Conservation (phyloP, 202 grass and related monocot genomes). For the Elaeis oleifera region DNA sequence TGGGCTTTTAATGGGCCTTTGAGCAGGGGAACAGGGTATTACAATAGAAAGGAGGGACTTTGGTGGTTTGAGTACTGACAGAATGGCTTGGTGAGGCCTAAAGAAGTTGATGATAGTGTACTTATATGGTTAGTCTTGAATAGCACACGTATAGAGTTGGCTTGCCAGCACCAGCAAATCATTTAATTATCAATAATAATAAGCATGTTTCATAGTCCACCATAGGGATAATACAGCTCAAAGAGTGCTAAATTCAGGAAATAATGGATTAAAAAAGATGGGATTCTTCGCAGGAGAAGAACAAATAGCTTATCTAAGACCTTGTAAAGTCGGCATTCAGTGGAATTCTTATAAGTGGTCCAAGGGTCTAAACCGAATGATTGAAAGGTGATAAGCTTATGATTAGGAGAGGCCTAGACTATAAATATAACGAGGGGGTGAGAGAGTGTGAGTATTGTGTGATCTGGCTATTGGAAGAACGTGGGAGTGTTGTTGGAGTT, state of each 20-base stretch:
- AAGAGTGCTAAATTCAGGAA: neutral
- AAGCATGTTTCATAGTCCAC: neutral
- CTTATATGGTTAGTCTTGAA: neutral
- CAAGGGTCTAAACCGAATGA: neutral
- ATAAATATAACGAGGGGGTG: neutral
- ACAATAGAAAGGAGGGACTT: constrained; percentile 4
- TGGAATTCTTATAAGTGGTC: neutral
- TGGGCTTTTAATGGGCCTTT: too few species aligned
- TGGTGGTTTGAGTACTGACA: neutral
- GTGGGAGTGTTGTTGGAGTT: constrained; percentile 18
- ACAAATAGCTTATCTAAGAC: neutral
- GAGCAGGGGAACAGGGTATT: too few species aligned
- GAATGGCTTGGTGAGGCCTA: neutral
- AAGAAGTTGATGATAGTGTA: neutral
- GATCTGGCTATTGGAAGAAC: constrained; percentile 6
- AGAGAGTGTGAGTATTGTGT: neutral
- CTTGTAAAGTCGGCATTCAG: neutral
- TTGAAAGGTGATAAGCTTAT: constrained; percentile 17
- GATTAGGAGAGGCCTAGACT: constrained; percentile 17
- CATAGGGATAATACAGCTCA: neutral
- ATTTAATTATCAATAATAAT: neutral
- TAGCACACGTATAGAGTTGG: neutral
- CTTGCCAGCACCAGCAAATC: neutral
- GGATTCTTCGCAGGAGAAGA: neutral
- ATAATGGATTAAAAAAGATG: neutral